phyloP scores from a whole-genome alignment of 2,329 filamentous ascomycete genomes.

The Capronia americana region DNA sequence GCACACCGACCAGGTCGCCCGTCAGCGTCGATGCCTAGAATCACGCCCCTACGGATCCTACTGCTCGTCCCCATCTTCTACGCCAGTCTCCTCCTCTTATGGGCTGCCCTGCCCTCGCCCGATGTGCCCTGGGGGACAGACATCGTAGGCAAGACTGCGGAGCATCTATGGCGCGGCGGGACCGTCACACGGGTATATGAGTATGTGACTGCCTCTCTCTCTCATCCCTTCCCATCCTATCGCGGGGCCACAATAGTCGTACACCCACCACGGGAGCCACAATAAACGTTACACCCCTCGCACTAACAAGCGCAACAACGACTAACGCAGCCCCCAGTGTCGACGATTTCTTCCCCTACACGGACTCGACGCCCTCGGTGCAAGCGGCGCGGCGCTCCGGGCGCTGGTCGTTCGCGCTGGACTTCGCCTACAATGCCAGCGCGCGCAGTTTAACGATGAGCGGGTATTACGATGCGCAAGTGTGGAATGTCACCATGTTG shows the following conservation, averaged over 20 bases:
- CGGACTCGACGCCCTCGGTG: conserved; percentile 12
- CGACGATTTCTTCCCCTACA: conserved; percentile 19
- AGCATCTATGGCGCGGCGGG: neutral
- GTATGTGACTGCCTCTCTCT: neutral
- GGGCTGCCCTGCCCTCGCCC: conserved; percentile 1
- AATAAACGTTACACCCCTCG: neutral
- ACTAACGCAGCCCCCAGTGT: conserved; percentile 8
- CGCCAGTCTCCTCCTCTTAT: neutral
- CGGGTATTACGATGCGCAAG: neutral
- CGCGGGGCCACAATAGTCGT: neutral
- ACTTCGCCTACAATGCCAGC: conserved; percentile 16
- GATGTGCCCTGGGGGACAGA: conserved; percentile 1
- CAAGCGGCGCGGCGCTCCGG: conserved; percentile 11
- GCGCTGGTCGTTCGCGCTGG: conserved; percentile 19
- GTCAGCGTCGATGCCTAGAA: neutral
- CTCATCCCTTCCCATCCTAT: neutral
- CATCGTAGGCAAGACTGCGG: neutral
- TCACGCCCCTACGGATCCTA: neutral
- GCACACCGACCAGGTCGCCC: no score
- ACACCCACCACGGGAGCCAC: neutral
- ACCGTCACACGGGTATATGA: neutral
- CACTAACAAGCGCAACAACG: neutral
- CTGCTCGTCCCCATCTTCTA: neutral
- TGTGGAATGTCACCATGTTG: neutral
- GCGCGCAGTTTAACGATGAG: conserved; percentile 16